Conservation (phyloP, 306 rosid species). For the Cucurbita maxima region DNA sequence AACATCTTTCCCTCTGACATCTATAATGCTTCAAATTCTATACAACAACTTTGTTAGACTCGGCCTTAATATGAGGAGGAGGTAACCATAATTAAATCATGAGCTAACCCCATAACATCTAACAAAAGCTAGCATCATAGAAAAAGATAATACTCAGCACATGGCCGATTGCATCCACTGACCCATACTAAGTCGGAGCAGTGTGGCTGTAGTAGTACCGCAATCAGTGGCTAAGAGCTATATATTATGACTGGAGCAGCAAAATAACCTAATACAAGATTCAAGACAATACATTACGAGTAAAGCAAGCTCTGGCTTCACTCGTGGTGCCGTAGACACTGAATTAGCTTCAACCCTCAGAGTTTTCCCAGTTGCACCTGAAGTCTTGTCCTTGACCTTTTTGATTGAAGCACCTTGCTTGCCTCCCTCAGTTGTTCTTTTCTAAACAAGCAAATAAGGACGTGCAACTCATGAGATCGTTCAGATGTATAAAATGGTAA, state of each 20-base stretch:
- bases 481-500: background rate
- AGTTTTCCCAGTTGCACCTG: constrained; percentile 48
- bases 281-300: constrained; percentile 56
- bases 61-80: background rate
- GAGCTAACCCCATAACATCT: background rate
- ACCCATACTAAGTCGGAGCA: background rate
- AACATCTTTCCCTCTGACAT: background rate
- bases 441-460: constrained; percentile 31
- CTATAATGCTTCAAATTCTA: background rate
- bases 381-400: constrained; percentile 78
- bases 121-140: background rate
- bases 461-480: background rate
- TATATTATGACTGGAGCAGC: background rate
- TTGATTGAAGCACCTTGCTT: constrained; percentile 83
- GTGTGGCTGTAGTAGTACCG: background rate
- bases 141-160: background rate
- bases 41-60: background rate
- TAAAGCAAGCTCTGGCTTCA: constrained; percentile 80
- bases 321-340: constrained; percentile 59
- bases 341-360: constrained; percentile 51
- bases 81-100: background rate
- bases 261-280: constrained; percentile 3
- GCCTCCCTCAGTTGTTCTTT: constrained; percentile 67
- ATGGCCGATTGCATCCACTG: background rate
- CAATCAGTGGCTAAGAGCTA: background rate